phyloP scores from a whole-genome alignment of 2,329 filamentous ascomycete genomes.

The Rutstroemia sp. region DNA sequence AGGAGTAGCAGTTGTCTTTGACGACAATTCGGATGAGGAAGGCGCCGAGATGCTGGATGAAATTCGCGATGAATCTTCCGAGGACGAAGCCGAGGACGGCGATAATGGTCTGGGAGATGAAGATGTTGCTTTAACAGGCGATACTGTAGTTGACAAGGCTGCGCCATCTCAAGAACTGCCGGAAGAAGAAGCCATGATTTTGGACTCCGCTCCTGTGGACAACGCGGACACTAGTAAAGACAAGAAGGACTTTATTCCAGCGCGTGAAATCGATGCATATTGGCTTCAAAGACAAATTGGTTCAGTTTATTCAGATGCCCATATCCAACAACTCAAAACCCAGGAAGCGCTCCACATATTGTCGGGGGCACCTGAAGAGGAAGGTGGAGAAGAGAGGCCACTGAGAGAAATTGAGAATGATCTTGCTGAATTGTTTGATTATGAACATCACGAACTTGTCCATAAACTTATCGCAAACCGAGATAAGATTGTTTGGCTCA shows the following conservation, averaged over 20 bases:
- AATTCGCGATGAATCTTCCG: conserved; percentile 80
- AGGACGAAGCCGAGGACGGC: conserved; percentile 63
- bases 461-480: conserved; percentile 85
- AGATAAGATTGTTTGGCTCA: conserved; percentile 94
- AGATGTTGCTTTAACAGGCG: conserved; percentile 43
- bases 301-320: conserved; percentile 79
- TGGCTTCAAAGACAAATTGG: conserved; percentile 95
- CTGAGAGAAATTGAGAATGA: conserved; percentile 96
- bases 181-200: conserved; percentile 71
- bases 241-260: conserved; percentile 59
- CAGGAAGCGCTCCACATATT: conserved; percentile 76
- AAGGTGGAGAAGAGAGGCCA: conserved; percentile 74
- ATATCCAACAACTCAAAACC: conserved; percentile 90
- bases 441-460: conserved; percentile 89
- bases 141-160: conserved; percentile 39
- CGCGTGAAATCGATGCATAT: conserved; percentile 91
- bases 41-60: conserved; percentile 73
- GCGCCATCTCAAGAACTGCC: conserved; percentile 43
- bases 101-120: conserved; percentile 49
- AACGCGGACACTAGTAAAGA: conserved; percentile 37
- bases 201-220: conserved; percentile 58
- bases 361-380: conserved; percentile 64
- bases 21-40: conserved; percentile 79
- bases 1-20: conserved; percentile 95
- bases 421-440: conserved; percentile 96